Conservation (phyloP, 176 grass and related monocot species). For the Bromus sterilis region DNA sequence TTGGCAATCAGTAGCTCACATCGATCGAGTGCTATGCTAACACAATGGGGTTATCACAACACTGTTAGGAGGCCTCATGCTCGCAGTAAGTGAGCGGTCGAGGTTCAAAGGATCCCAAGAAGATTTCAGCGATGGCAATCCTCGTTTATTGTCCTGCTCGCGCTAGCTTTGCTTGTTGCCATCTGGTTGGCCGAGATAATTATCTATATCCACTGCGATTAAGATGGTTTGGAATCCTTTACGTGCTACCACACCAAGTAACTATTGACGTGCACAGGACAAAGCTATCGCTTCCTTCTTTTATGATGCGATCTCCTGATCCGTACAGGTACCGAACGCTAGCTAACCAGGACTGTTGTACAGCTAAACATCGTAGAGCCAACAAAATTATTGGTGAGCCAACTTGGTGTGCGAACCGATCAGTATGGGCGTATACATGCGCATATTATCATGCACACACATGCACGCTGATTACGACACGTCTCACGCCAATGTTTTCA, state of each 20-base stretch:
- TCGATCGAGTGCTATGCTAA: neutral
- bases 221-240: neutral
- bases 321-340: neutral
- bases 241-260: neutral
- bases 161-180: neutral
- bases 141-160: neutral
- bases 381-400: neutral
- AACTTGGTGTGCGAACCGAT: no score
- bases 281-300: neutral
- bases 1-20: neutral
- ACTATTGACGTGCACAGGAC: neutral
- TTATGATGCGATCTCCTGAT: neutral
- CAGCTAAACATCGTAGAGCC: neutral
- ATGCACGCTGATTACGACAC: no score
- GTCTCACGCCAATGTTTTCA: neutral
- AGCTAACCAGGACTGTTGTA: neutral
- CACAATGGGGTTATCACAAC: neutral
- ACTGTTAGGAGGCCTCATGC: constrained; percentile 5
- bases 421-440: no score
- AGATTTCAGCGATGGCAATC: neutral
- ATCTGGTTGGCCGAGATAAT: neutral
- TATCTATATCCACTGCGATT: neutral
- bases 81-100: neutral
- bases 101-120: neutral
- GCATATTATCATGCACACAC: no score